These are phyloP conservation scores for Fusarium coicis DNA, from an alignment of 2,329 filamentous ascomycete genomes.

Conservation along the genomic window DNA sequence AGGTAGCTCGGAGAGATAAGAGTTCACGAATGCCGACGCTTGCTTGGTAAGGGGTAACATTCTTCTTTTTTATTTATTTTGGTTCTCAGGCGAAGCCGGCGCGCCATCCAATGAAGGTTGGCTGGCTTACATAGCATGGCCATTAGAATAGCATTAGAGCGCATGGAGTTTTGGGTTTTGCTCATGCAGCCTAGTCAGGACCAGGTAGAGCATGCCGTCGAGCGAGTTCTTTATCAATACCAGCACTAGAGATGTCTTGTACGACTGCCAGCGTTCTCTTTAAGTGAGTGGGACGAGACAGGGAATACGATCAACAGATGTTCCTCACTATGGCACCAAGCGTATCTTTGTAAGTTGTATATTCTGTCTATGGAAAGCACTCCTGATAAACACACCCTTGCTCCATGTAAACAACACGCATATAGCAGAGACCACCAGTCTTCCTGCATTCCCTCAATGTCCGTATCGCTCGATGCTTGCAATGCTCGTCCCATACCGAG, in stretches of 20 bases:
- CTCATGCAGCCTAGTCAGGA: not conserved
- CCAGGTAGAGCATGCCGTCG: not conserved
- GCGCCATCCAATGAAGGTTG: not conserved
- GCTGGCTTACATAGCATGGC: slow-evolving; percentile 1
- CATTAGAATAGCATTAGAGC: slow-evolving; percentile 25
- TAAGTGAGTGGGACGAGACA: not conserved
- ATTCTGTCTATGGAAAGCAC: slow-evolving; percentile 28
- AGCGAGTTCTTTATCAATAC: not conserved
- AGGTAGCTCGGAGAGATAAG: not conserved
- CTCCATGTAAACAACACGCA: slow-evolving; percentile 32
- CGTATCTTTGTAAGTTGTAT: slow-evolving; percentile 1
- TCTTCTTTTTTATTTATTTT: not conserved
- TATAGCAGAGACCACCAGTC: slow-evolving; percentile 20
- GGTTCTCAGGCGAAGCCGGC: not conserved
- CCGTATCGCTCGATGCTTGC: slow-evolving; percentile 3
- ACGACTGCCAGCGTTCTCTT: not conserved
- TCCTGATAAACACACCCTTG: slow-evolving; percentile 27
- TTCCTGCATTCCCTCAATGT: slow-evolving; percentile 25
- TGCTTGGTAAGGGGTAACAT: not conserved
- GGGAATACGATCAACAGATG: not conserved
- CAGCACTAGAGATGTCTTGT: not conserved
- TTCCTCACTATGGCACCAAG: not conserved
- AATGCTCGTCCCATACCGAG: slow-evolving; percentile 20
- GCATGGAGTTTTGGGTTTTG: slow-evolving; percentile 26
- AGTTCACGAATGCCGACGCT: not conserved